These are phyloP conservation scores for Pichia sp. DNA, from an alignment of 1,139 yeast genomes.

Conservation along the genomic window DNA sequence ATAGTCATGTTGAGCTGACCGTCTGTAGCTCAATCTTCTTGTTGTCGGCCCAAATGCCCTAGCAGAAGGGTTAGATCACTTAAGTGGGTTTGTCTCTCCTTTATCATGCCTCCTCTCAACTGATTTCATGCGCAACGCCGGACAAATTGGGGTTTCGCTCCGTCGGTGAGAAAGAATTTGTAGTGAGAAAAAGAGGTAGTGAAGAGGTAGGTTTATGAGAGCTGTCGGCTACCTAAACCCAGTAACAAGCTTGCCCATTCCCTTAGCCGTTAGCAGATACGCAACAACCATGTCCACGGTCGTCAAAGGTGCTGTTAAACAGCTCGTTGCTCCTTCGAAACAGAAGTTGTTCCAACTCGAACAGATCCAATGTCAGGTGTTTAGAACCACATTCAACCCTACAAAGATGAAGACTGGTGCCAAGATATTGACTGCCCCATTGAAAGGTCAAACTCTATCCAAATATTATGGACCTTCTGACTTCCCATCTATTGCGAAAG, in stretches of 20 bases:
- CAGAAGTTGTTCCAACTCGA: conserved; percentile 49
- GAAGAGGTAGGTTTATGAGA: neutral
- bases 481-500: conserved; percentile 49
- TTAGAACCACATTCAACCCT: conserved; percentile 69
- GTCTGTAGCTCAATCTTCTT: too few species aligned
- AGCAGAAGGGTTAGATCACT: too few species aligned
- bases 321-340: conserved; percentile 11
- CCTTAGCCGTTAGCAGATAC: too few species aligned
- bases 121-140: neutral
- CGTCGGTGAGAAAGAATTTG: neutral
- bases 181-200: neutral
- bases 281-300: conserved; percentile 11
- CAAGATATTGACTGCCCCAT: conserved; percentile 64
- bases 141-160: neutral
- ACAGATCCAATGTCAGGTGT: conserved; percentile 55
- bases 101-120: neutral
- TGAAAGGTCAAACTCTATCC: conserved; percentile 70
- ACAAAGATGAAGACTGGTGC: conserved; percentile 67
- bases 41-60: too few species aligned
- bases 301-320: conserved; percentile 8
- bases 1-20: neutral
- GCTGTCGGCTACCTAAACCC: too few species aligned
- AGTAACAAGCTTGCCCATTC: too few species aligned
- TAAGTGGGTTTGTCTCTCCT: too few species aligned
- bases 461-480: conserved; percentile 75